Base-by-base conservation (phyloP, 306 rosid species). In the Senna siamea region DNA sequence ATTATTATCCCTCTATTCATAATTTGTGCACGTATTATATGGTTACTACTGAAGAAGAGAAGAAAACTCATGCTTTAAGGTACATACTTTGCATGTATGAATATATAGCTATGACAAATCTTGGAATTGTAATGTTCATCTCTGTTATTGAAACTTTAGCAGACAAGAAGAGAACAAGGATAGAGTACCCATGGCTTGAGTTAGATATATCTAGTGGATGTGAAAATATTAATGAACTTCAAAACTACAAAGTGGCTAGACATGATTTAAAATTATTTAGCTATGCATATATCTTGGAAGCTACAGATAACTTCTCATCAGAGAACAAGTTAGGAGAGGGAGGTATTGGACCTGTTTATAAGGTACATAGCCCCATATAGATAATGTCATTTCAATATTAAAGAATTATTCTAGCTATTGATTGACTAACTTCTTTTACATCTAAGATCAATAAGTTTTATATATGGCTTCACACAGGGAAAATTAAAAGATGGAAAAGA, bases 281-380 rank as follows among this genome's bases (percentile, higher is more conserved):
- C 34, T 77, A 77, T 26, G 37, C 40, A 66, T 66, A 48, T 44
- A 37, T 76, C 48, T n/a, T 30, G 68, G 22, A 30, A 30, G 85
- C 82, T 4, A 81, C 82, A 5, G 46, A 69, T 4, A 73, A 52
- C 1, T 82, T 82, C 58, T 78, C 80, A 17, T 4, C 6, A 14
- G 19, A 44, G 19, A 72, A 47, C 58, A 54, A 54, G 59, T 30
- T 73, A 28, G 78, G 78, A 32, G 17, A 61, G 22, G 61, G 78
- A 32, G 78, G 78, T 0, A 61, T 73, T 73, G 78, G 70, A 73
- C 38, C 61, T 18, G 77, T 73, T 61, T 73, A 73, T 34, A 74
- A 61, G 71, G 64, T 74, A 61, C 4, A 46, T 7, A 7, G 46
- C 28, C 28, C n/a, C 2, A 8, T 1, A 14, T 37, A 37, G 1